Evolutionary conservation across 2,329 filamentous ascomycete genomes (phyloP).

Genomic region (Thermothelomyces thermophilus): DNA sequence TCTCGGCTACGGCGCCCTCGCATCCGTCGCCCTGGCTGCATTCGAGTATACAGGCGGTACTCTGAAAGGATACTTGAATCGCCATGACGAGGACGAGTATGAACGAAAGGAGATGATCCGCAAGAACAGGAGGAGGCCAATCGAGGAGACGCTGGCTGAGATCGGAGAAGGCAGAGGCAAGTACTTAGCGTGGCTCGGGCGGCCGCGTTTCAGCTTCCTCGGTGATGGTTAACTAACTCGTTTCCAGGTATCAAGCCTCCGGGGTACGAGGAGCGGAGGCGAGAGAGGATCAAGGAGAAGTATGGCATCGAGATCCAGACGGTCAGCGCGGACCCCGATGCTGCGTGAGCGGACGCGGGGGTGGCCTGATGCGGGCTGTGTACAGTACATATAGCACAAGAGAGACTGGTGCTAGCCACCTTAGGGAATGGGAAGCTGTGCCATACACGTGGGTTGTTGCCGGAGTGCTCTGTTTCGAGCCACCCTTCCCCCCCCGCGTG

Average conservation of each 20-base stretch:
- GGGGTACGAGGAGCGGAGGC: slow-evolving; percentile 78
- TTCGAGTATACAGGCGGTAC: slow-evolving; percentile 65
- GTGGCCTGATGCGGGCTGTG: slow-evolving; percentile 13
- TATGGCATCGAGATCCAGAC: slow-evolving; percentile 81
- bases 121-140: slow-evolving; percentile 65
- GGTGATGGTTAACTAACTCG: slow-evolving; percentile 4
- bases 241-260: slow-evolving; percentile 68
- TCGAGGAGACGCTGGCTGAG: slow-evolving; percentile 72
- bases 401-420: slow-evolving; percentile 13
- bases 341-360: slow-evolving; percentile 3
- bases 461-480: neutral
- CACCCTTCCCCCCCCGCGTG: neutral
- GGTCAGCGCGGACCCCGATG: slow-evolving; percentile 44
- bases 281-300: slow-evolving; percentile 73
- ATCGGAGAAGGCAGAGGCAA: slow-evolving; percentile 83
- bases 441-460: neutral
- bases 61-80: slow-evolving; percentile 38
- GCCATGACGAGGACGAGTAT: slow-evolving; percentile 61
- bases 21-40: slow-evolving; percentile 52
- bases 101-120: slow-evolving; percentile 68
- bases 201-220: neutral
- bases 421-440: slow-evolving; percentile 19
- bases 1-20: slow-evolving; percentile 56
- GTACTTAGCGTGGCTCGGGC: slow-evolving; percentile 20
- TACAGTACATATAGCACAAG: slow-evolving; percentile 24